Evolutionary conservation across 805 yeast species (phyloP), one percentile per base, ranked within the genome.

Genomic region (Candida chilensis): DNA sequence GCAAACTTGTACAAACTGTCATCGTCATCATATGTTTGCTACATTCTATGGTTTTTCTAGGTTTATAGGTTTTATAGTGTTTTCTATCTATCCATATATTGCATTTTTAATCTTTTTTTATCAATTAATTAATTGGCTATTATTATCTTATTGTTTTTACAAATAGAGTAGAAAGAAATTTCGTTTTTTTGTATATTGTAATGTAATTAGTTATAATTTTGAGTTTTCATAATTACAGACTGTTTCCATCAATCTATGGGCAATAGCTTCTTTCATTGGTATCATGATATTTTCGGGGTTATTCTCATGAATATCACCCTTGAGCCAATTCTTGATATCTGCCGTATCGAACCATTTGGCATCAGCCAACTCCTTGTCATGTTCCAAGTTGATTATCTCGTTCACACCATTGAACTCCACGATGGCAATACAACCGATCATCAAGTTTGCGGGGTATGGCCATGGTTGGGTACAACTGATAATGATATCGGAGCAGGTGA

Each of bases 401-500:
- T 78, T 76, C 4, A 44, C 50, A 2, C 81, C 82, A 39, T 80
- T 71, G 45, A 75, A 71, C 1, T 79, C 79, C n/a, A 85, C 92
- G 20, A 70, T 54, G 2, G 76, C 96, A 32, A 87, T 51, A 52
- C 96, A 88, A 7, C 97, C 97, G 41, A 90, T 70, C 97, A 90
- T 90, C 43, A 90, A 55, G 49, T 80, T 86, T 1, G 85, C 87
- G 1, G 97, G 97, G 53, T 78, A 90, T 12, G 98, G 98, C 98
- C 98, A 90, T 3, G 98, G 97, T 56, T 90, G 97, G 9, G 92
- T 72, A 42, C 75, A 64, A 15, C 79, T 55, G 31, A 90, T 67
- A 30, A 64, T 54, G 17, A 90, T 80, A 17, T 67, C 52, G 3
- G 54, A 40, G 31, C 75, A 76, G 31, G 56, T 65, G 20, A 86